Evolutionary conservation across 1,284 basidiomycete genomes (phyloP).

Genomic region (Ustilago bromivora): DNA sequence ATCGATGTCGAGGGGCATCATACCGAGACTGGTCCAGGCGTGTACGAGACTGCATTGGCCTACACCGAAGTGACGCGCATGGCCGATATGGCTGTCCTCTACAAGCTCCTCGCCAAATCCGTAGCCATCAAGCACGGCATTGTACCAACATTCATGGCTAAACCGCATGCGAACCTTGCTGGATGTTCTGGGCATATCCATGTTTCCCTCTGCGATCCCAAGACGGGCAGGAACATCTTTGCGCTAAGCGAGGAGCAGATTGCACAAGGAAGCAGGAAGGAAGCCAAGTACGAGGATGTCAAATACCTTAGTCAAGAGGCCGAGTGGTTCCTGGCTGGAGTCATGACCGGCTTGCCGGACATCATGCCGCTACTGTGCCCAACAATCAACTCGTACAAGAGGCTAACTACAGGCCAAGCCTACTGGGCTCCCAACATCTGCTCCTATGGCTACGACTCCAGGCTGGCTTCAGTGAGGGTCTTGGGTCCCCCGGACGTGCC

Average conservation of each 20-base stretch:
- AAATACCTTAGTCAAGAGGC: constrained; percentile 83
- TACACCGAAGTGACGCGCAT: constrained; percentile 86
- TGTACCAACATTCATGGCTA: constrained; percentile 97
- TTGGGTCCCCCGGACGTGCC: constrained; percentile 88
- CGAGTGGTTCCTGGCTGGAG: constrained; percentile 92
- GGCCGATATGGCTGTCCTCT: constrained; percentile 93
- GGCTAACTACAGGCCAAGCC: constrained; percentile 89
- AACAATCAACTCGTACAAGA: constrained; percentile 97
- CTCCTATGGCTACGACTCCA: constrained; percentile 94
- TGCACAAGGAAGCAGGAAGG: constrained; percentile 75
- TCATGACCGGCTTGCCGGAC: constrained; percentile 88
- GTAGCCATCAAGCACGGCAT: constrained; percentile 88
- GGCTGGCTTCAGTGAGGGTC: constrained; percentile 88
- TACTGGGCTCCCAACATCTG: constrained; percentile 93
- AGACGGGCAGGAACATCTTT: constrained; percentile 82
- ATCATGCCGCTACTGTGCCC: constrained; percentile 79
- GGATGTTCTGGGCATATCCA: constrained; percentile 81
- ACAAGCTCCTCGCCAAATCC: constrained; percentile 92
- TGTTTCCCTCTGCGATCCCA: constrained; percentile 80
- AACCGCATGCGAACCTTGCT: constrained; percentile 78
- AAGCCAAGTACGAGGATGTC: constrained; percentile 83
- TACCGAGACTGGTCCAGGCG: constrained; percentile 88
- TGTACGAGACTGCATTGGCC: constrained; percentile 92
- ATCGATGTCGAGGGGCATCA: constrained; percentile 92
- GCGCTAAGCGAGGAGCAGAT: constrained; percentile 76